Conservation (phyloP, 2,329 filamentous ascomycete species). For the Graphilbum ipis-grandicollis region DNA sequence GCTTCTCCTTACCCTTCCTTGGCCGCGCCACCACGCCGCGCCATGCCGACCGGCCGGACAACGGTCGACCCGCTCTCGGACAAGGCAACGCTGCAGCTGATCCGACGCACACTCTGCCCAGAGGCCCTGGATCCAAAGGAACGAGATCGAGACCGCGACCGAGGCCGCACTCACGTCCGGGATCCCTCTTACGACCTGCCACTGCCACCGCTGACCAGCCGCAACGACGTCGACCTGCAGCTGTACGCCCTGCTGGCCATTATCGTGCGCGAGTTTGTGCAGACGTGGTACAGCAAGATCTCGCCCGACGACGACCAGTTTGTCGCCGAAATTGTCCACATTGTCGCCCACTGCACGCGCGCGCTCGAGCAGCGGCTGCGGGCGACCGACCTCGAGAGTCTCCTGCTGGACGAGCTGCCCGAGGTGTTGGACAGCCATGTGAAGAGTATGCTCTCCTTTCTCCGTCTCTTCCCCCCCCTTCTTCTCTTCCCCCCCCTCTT, state of each 20-base stretch:
- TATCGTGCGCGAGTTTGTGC: constrained; percentile 76
- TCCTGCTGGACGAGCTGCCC: constrained; percentile 78
- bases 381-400: constrained; percentile 62
- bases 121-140: constrained; percentile 19
- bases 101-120: constrained; percentile 72
- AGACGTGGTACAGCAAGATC: constrained; percentile 85
- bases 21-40: constrained; percentile 1
- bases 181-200: constrained; percentile 58
- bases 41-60: constrained; percentile 10
- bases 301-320: constrained; percentile 70
- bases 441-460: constrained; percentile 33
- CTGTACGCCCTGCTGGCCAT: constrained; percentile 86
- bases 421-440: constrained; percentile 67
- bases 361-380: constrained; percentile 74
- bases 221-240: constrained; percentile 83
- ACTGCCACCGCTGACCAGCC: constrained; percentile 80
- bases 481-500: not conserved
- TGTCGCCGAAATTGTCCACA: constrained; percentile 70
- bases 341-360: constrained; percentile 82
- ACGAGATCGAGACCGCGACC: too few species aligned
- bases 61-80: constrained; percentile 46
- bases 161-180: not conserved
- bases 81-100: constrained; percentile 60
- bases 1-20: too few species aligned
- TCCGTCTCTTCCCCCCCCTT: not conserved